Conservation (phyloP, 106 monocot species). For the Dioscorea zingiberensis region DNA sequence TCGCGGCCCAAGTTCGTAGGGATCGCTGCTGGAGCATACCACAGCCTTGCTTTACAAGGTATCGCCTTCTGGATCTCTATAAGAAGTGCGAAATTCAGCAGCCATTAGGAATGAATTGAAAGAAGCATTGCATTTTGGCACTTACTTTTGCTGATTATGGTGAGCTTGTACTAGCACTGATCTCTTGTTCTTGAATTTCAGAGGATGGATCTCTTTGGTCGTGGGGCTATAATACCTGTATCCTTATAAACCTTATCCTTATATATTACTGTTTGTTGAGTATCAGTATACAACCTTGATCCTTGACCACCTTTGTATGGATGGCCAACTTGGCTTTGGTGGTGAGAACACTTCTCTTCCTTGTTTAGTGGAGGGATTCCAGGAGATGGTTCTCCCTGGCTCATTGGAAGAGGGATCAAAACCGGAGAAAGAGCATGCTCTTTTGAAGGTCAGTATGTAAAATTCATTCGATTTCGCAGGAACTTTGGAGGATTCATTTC, state of each 20-base stretch:
- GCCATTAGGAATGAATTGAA: too few relatives aligned
- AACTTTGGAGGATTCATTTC: neutral
- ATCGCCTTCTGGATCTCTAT: neutral
- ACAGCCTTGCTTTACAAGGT: slow-evolving; percentile 78
- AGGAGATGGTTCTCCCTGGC: slow-evolving; percentile 46
- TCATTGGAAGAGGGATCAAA: slow-evolving; percentile 19
- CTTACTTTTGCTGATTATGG: too few relatives aligned
- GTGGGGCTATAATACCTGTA: slow-evolving; percentile 91
- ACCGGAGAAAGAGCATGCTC: neutral
- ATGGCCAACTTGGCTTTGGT: slow-evolving; percentile 72
- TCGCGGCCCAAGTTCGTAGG: slow-evolving; percentile 32
- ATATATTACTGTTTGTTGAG: neutral
- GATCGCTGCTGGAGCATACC: slow-evolving; percentile 74
- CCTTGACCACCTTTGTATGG: slow-evolving; percentile 68
- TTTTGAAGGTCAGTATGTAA: neutral
- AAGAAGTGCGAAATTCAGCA: too few relatives aligned
- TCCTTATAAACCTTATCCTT: too few relatives aligned
- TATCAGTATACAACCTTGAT: neutral
- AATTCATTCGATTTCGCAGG: neutral
- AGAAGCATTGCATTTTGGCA: too few relatives aligned
- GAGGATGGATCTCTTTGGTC: slow-evolving; percentile 90
- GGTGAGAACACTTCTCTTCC: slow-evolving; percentile 56
- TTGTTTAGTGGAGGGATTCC: slow-evolving; percentile 41
- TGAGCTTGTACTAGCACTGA: slow-evolving; percentile 8
- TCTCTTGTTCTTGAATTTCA: slow-evolving; percentile 22